These are phyloP conservation scores for Fusarium sp. DNA, from an alignment of 2,329 filamentous ascomycete species.

Conservation along the genomic window DNA sequence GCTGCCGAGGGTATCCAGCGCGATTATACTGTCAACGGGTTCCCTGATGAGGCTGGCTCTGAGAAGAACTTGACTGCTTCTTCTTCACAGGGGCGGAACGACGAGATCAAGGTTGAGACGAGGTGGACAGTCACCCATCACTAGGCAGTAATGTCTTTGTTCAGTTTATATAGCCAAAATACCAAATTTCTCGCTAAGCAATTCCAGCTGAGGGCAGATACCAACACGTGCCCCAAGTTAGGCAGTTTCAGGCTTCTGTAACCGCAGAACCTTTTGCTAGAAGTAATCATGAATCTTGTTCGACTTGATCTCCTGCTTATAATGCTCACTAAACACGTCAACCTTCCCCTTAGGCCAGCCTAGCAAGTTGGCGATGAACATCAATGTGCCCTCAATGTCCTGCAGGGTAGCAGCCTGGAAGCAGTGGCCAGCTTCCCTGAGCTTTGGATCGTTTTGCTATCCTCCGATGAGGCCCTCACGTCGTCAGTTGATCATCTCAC, in stretches of 20 bases:
- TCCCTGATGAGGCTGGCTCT: conserved; percentile 38
- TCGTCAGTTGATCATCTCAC: fast-evolving
- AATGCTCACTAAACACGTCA: not conserved
- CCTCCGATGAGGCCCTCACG: conserved; percentile 2
- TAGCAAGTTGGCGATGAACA: conserved; percentile 2
- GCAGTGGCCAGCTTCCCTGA: conserved; percentile 10
- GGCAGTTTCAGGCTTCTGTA: not conserved
- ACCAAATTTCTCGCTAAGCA: not conserved
- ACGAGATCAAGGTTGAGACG: conserved; percentile 41
- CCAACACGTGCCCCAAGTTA: not conserved
- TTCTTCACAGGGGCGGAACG: conserved; percentile 7
- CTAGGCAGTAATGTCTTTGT: not conserved
- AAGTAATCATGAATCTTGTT: conserved; percentile 10
- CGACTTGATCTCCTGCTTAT: not conserved
- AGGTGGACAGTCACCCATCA: conserved; percentile 38
- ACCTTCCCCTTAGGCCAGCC: conserved; percentile 6
- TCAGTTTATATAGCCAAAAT: not conserved
- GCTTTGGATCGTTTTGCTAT: not conserved
- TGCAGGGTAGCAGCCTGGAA: conserved; percentile 18
- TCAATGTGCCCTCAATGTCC: conserved; percentile 2
- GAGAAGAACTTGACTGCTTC: conserved; percentile 41
- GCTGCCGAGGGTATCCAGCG: conserved; percentile 25
- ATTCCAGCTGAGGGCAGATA: not conserved
- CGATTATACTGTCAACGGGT: conserved; percentile 17
- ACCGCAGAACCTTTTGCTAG: conserved; percentile 1